A percentile compares a stretch with the other conserved stretches of the same genome.
phyloP scores from a whole-genome alignment of 768 basidiomycete species.

The Kwoniella dejecticola region DNA sequence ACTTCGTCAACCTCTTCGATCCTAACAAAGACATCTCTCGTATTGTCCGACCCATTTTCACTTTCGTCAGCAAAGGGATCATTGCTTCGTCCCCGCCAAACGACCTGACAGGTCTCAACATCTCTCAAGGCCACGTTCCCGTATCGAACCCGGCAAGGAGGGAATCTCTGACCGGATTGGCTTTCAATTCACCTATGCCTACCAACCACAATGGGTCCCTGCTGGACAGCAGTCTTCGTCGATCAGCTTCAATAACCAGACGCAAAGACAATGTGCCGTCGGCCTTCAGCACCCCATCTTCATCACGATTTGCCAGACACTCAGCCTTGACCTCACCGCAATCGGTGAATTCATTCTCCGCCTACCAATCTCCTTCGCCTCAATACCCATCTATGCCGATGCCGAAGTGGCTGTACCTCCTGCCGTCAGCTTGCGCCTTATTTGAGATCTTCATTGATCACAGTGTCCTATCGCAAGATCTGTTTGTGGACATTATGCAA shows the following conservation, averaged over 20 bases:
- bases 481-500: conserved; percentile 32
- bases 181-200: conserved; percentile 27
- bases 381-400: conserved; percentile 5
- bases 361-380: conserved; percentile 19
- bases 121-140: conserved; percentile 1
- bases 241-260: conserved; percentile 13
- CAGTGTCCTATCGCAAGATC: conserved; percentile 26
- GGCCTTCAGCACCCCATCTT: conserved; percentile 18
- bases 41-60: conserved; percentile 41
- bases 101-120: conserved; percentile 15
- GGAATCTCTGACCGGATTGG: conserved; percentile 18
- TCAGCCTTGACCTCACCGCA: conserved; percentile 24
- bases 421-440: conserved; percentile 31
- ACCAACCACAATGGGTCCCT: background rate
- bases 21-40: conserved; percentile 32
- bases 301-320: conserved; percentile 17
- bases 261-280: conserved; percentile 15
- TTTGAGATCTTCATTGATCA: conserved; percentile 32
- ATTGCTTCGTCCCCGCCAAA: conserved; percentile 17
- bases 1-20: conserved; percentile 48
- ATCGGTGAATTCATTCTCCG: conserved; percentile 9
- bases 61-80: conserved; percentile 40
- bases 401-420: conserved; percentile 31
- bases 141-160: conserved; percentile 4
- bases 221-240: conserved; percentile 3